Evolutionary conservation across 2,329 filamentous ascomycete genomes (phyloP).

Genomic region (Fusarium palustre): DNA sequence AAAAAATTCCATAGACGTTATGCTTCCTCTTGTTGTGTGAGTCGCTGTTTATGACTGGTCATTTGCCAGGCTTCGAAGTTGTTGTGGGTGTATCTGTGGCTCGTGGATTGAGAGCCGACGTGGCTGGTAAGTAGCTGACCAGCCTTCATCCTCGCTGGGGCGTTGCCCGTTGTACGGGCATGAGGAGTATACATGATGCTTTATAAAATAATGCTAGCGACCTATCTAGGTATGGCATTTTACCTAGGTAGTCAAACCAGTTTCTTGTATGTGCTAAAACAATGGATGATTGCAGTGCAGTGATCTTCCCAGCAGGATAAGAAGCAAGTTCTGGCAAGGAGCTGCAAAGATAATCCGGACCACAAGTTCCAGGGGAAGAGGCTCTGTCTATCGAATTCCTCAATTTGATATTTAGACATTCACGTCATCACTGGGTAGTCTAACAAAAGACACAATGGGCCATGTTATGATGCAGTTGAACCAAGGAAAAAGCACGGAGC

Average conservation of each 20-base stretch:
- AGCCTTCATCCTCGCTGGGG: too few species aligned
- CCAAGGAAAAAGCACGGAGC: conserved; percentile 25
- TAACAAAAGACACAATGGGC: not conserved
- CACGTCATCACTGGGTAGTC: not conserved
- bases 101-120: conserved; percentile 4
- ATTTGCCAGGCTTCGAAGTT: not conserved
- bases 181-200: not conserved
- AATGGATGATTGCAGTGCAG: not conserved
- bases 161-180: not conserved
- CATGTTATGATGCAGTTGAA: not conserved
- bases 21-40: conserved; percentile 1
- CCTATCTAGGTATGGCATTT: not conserved
- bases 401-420: not conserved
- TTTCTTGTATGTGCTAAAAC: not conserved
- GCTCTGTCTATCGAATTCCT: not conserved
- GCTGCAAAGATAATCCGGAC: not conserved
- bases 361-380: not conserved
- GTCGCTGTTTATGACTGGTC: not conserved
- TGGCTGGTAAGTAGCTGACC: conserved; percentile 14
- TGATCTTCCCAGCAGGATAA: not conserved
- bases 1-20: conserved; percentile 44
- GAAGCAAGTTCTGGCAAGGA: not conserved
- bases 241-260: too few species aligned
- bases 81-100: conserved; percentile 29
- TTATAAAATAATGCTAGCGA: too few species aligned